Evolutionary conservation across 1,284 basidiomycete species (phyloP).

Genomic region (Pterula multifida): DNA sequence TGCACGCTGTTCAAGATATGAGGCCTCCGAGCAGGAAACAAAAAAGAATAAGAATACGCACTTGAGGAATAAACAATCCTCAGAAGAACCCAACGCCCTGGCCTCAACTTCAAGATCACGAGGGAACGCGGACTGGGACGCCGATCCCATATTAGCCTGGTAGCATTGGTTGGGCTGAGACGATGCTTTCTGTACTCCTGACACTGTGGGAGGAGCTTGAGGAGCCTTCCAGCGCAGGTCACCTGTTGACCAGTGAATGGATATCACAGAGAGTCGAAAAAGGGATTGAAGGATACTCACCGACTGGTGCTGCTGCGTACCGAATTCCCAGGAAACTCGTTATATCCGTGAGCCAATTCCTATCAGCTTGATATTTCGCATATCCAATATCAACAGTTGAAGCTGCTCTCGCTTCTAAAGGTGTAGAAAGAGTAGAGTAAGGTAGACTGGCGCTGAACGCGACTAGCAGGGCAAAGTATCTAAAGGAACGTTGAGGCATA

Average conservation of each 20-base stretch:
- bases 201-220: slow-evolving; percentile 11
- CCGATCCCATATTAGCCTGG: slow-evolving; percentile 8
- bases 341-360: slow-evolving; percentile 1
- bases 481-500: too few species aligned
- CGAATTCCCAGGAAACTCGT: slow-evolving; percentile 6
- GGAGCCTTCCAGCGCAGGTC: slow-evolving; percentile 16
- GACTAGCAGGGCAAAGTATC: too few species aligned
- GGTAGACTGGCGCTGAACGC: too few species aligned
- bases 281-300: neutral
- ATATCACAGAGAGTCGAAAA: neutral
- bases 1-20: slow-evolving; percentile 14
- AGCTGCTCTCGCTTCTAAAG: neutral
- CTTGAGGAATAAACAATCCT: slow-evolving; percentile 23
- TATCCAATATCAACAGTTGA: slow-evolving; percentile 7
- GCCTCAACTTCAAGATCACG: neutral
- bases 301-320: slow-evolving; percentile 5
- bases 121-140: slow-evolving; percentile 8
- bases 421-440: neutral
- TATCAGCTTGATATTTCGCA: slow-evolving; percentile 6
- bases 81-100: slow-evolving; percentile 7
- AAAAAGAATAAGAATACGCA: slow-evolving; percentile 7
- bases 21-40: neutral
- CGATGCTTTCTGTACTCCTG: slow-evolving; percentile 15
- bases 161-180: slow-evolving; percentile 11
- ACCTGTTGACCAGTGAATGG: slow-evolving; percentile 10